Conservation (phyloP, 177 flowering plant genomes). For the Vitis hybrid region DNA sequence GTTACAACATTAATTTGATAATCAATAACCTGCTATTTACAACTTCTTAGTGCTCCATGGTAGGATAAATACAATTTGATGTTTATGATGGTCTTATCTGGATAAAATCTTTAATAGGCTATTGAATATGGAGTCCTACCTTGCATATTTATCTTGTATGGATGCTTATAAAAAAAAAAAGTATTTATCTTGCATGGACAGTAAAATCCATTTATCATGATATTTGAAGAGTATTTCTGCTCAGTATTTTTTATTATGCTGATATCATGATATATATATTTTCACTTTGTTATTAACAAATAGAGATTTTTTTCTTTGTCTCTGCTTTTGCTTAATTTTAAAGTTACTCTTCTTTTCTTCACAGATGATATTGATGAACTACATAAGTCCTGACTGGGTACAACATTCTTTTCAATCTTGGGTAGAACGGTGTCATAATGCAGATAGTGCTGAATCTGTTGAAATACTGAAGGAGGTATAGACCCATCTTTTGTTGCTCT, state of each 20-base stretch:
- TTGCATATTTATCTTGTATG: neutral
- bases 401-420: conserved; percentile 57
- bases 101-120: no score
- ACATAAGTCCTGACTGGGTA: conserved; percentile 63
- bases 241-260: neutral
- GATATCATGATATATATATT: neutral
- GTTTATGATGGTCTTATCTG: no score
- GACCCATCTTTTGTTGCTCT: neutral
- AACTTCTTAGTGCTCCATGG: no score
- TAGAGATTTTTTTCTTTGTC: neutral
- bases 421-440: conserved; percentile 61
- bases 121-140: neutral
- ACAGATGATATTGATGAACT: conserved; percentile 75
- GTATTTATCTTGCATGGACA: neutral
- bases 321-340: neutral
- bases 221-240: neutral
- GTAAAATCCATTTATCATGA: neutral
- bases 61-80: no score
- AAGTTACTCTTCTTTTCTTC: conserved; percentile 16
- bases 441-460: conserved; percentile 72
- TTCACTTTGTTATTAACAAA: neutral
- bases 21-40: no score
- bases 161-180: no score
- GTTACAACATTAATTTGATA: no score
- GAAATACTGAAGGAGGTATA: conserved; percentile 82